These are phyloP conservation scores for Thymus mandschuricus DNA, from an alignment of 257 asterid genomes.

Conservation along the genomic window DNA sequence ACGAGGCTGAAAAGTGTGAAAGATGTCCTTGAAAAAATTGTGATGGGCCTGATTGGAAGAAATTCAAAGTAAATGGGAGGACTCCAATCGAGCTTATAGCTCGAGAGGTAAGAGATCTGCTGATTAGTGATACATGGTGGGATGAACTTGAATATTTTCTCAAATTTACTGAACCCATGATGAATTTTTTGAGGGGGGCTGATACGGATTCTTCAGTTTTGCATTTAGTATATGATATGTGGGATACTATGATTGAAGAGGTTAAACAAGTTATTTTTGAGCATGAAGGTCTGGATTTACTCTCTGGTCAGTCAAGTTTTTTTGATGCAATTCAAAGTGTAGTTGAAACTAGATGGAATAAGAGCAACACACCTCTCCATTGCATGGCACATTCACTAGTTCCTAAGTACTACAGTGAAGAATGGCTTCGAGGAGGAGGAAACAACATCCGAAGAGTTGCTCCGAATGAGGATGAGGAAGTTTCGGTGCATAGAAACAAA, in stretches of 20 bases:
- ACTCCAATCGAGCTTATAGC: background rate
- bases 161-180: background rate
- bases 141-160: background rate
- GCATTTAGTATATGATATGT: background rate
- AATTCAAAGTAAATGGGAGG: background rate
- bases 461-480: background rate
- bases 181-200: background rate
- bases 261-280: background rate
- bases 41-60: background rate
- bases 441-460: background rate
- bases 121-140: background rate
- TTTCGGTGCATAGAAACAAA: background rate
- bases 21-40: background rate
- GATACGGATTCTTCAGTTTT: background rate
- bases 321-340: background rate
- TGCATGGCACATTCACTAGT: background rate
- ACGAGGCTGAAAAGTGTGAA: background rate
- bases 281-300: background rate
- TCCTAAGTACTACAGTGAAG: constrained; percentile 1
- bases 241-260: background rate
- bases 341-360: background rate
- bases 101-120: background rate
- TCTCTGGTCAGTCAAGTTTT: background rate
- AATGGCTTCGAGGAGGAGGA: background rate
- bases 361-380: constrained; percentile 5